Base-by-base conservation (phyloP, 768 basidiomycete species). In the Strobilomyces confusus region DNA sequence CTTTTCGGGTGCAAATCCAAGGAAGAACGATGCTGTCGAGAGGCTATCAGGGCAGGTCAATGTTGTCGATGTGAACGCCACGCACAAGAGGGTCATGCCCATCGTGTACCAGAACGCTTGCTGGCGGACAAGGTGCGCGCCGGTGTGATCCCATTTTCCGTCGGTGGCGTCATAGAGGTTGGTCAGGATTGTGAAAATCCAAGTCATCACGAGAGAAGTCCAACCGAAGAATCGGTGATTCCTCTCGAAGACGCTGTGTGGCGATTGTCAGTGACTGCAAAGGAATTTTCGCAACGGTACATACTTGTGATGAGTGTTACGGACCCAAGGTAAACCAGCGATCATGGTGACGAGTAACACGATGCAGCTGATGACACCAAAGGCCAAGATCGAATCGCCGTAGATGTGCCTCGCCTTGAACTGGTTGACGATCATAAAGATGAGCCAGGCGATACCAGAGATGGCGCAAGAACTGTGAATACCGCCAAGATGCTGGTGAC, bases 141-240 rank as follows among this genome's bases (percentile, higher is more conserved):
- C 82, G 51, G 72, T 77, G 38, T 75, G 70, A 58, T 82, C 75
- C 84, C 86, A 91, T 37, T 75, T 69, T 42, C 73, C 75, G 41
- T 80, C 81, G 25, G 65, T 58, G 29, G 76, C 68, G 62, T 88
- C 75, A 62, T 83, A 89, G 34, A 78, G 77, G 61, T 87, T 84
- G 20, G 79, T 77, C 22, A 87, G 72, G 53, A 89, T 80, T 30
- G 87, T 82, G 69, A 84, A 87, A 5, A 77, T 68, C 86, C 88
- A 82, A 23, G 76, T 81, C 58, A 71, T 74, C 51, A 77, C 65
- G 36, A 84, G 70, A n/a, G 80, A 75, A 13, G 77, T 72, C 87
- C 89, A 91, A 38, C 88, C 89, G 51, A 86, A 74, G 69, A 90
- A 89, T 11, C 89, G 81, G 65, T 91, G 88, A 57, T 87, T 83